Evolutionary conservation across 2,329 filamentous ascomycete species (phyloP).

Genomic region (Elsinoe ampelina): DNA sequence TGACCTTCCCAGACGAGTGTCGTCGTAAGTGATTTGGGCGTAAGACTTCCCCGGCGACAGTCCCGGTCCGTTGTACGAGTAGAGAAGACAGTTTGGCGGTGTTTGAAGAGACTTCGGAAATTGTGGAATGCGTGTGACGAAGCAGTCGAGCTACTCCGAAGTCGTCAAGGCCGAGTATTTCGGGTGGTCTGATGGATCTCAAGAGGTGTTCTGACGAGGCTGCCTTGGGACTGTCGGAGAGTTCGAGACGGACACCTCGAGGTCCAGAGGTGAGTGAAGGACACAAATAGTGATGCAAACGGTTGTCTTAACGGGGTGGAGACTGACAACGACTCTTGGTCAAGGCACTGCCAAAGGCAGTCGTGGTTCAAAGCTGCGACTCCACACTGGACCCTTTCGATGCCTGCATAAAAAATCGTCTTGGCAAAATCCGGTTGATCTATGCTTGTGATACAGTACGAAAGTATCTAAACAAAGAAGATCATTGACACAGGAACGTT

Average conservation of each 20-base stretch:
- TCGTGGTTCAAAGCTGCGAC: neutral
- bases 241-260: neutral
- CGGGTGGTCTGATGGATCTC: neutral
- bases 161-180: neutral
- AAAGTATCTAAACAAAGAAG: too few species aligned
- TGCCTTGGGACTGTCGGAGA: neutral
- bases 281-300: conserved; percentile 2
- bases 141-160: neutral
- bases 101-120: conserved; percentile 36
- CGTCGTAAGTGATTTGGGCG: conserved; percentile 52
- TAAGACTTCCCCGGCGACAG: conserved; percentile 78
- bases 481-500: too few species aligned
- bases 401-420: too few species aligned
- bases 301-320: neutral
- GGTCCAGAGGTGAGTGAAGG: neutral
- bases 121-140: neutral
- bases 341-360: neutral
- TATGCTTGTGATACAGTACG: too few species aligned
- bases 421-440: too few species aligned
- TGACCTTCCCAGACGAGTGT: conserved; percentile 31
- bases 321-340: neutral
- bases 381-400: too few species aligned
- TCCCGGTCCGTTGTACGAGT: conserved; percentile 75
- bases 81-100: conserved; percentile 97
- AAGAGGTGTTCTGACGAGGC: neutral